phyloP scores from a whole-genome alignment of 2,329 filamentous ascomycete genomes.

The Didymella segeticola region DNA sequence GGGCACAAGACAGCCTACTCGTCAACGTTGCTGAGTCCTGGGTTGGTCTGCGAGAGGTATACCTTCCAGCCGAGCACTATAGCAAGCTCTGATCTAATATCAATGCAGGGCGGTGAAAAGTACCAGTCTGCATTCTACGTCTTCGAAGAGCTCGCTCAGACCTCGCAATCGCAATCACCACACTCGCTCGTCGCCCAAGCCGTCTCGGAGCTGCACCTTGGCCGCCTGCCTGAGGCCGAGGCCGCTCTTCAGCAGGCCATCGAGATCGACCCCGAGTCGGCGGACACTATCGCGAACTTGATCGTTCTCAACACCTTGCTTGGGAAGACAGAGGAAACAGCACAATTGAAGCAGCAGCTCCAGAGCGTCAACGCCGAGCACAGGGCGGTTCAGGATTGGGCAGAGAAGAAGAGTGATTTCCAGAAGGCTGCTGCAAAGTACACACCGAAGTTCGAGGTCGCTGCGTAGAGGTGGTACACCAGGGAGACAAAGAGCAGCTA shows the following conservation, averaged over 20 bases:
- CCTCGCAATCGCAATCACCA: conserved; percentile 78
- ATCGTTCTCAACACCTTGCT: conserved; percentile 79
- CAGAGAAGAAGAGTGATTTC: conserved; percentile 87
- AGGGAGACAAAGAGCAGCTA: background rate
- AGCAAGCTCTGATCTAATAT: conserved; percentile 24
- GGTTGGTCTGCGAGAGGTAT: conserved; percentile 86
- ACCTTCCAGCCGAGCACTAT: conserved; percentile 33
- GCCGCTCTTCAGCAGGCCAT: conserved; percentile 82
- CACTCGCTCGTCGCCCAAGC: conserved; percentile 85
- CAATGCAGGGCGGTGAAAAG: conserved; percentile 80
- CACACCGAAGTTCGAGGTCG: conserved; percentile 74
- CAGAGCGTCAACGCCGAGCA: conserved; percentile 70
- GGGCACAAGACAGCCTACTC: conserved; percentile 92
- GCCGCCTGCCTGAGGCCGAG: conserved; percentile 86
- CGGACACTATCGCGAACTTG: conserved; percentile 81
- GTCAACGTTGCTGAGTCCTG: conserved; percentile 96
- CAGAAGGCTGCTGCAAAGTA: conserved; percentile 88
- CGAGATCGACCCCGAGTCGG: conserved; percentile 72
- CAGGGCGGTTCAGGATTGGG: conserved; percentile 73
- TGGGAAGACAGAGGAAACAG: conserved; percentile 68
- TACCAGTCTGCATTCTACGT: conserved; percentile 98
- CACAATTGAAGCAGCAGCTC: conserved; percentile 61
- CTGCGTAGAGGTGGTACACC: conserved; percentile 19
- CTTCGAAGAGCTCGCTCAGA: conserved; percentile 92
- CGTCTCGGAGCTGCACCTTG: conserved; percentile 88